phyloP scores from a whole-genome alignment of 805 yeast genomes.

The Myxozyma udenii region DNA sequence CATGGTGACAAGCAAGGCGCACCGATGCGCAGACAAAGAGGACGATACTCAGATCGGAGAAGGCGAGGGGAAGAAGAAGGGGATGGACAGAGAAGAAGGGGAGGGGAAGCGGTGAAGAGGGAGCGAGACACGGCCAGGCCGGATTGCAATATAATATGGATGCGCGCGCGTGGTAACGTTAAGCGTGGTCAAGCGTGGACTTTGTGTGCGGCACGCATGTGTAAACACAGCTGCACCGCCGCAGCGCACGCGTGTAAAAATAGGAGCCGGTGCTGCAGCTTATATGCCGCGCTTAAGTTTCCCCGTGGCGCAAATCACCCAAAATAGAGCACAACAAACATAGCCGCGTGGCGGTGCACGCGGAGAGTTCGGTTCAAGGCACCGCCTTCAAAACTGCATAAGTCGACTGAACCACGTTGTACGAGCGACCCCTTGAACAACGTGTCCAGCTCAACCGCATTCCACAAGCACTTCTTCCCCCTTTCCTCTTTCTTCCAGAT shows the following conservation, averaged over 20 bases:
- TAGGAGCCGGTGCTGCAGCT: neutral
- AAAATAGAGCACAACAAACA: neutral
- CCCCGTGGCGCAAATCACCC: too few relatives aligned
- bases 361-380: neutral
- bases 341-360: conserved; percentile 1
- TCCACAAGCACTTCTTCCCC: neutral
- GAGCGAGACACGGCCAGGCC: neutral
- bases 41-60: too few relatives aligned
- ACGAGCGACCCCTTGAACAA: too few relatives aligned
- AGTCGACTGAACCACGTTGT: neutral
- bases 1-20: conserved; percentile 5
- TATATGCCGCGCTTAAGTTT: neutral
- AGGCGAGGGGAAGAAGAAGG: neutral
- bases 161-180: too few relatives aligned
- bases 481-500: neutral
- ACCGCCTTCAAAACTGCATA: neutral
- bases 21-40: neutral
- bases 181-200: too few relatives aligned
- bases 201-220: neutral
- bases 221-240: neutral
- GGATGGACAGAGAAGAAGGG: neutral
- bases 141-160: too few relatives aligned
- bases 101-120: neutral
- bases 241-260: too few relatives aligned
- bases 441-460: too few relatives aligned